Percentiles rank a stretch among this genome's conserved stretches.
Conservation (phyloP, 768 basidiomycete species). For the Amanita rimosa region DNA sequence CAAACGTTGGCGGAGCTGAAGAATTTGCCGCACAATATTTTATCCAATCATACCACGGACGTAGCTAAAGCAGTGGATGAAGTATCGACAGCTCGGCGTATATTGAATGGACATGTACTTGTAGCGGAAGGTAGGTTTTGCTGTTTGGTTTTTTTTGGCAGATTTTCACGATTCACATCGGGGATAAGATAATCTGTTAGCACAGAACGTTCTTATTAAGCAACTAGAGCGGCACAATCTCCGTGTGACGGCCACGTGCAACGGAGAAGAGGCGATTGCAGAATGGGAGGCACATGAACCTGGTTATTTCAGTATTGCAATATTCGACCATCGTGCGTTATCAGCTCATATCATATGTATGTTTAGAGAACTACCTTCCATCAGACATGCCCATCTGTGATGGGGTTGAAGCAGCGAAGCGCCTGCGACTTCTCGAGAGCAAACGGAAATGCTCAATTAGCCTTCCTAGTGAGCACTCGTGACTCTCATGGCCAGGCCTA, state of each 20-base stretch:
- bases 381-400: constrained; percentile 73
- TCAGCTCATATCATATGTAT: background rate
- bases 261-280: constrained; percentile 60
- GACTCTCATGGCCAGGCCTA: background rate
- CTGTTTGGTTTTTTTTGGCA: no score
- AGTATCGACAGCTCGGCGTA: constrained; percentile 34
- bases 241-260: constrained; percentile 48
- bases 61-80: constrained; percentile 35
- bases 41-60: constrained; percentile 23
- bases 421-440: constrained; percentile 45
- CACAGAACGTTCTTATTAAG: constrained; percentile 55
- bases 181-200: constrained; percentile 53
- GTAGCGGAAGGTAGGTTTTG: constrained; percentile 51
- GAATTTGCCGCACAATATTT: constrained; percentile 35
- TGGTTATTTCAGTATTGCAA: constrained; percentile 56
- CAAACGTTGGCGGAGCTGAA: constrained; percentile 53
- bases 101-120: constrained; percentile 54
- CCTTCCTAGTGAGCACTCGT: constrained; percentile 40
- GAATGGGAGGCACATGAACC: constrained; percentile 63
- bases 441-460: constrained; percentile 37
- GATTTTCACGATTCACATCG: background rate
- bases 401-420: constrained; percentile 65
- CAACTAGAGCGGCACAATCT: constrained; percentile 54
- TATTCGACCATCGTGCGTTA: constrained; percentile 65
- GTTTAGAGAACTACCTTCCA: background rate